Conservation (phyloP, 1,284 basidiomycete genomes). For the Ustilago xerochloae region DNA sequence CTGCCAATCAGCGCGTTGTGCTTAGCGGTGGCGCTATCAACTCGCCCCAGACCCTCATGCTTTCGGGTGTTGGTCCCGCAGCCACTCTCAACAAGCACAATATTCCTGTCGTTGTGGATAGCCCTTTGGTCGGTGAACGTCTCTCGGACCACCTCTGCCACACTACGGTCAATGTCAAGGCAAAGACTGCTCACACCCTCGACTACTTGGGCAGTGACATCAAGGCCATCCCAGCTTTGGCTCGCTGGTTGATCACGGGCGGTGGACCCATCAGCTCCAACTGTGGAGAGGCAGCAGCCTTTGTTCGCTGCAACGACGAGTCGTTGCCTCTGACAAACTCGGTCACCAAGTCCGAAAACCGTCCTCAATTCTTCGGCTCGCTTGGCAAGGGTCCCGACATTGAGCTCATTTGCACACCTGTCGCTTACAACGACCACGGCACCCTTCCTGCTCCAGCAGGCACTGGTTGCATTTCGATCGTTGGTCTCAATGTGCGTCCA, state of each 20-base stretch:
- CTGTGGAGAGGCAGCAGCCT: conserved; percentile 65
- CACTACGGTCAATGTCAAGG: conserved; percentile 23
- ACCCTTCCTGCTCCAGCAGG: conserved; percentile 32
- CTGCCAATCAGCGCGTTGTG: conserved; percentile 71
- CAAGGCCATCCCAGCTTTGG: conserved; percentile 27
- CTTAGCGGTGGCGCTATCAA: conserved; percentile 67
- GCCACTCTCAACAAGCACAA: conserved; percentile 40
- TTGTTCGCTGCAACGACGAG: conserved; percentile 65
- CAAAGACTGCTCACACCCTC: conserved; percentile 41
- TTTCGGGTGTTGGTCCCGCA: conserved; percentile 75
- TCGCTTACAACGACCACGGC: conserved; percentile 49
- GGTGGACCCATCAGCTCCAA: conserved; percentile 47
- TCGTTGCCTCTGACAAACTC: conserved; percentile 53
- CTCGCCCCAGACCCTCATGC: conserved; percentile 75
- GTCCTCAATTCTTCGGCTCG: conserved; percentile 56
- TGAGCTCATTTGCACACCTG: conserved; percentile 57
- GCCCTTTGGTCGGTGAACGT: conserved; percentile 52
- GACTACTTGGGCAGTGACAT: conserved; percentile 44
- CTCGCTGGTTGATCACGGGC: conserved; percentile 50
- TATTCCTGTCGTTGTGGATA: conserved; percentile 46
- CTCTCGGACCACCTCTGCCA: conserved; percentile 61
- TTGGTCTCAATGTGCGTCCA: conserved; percentile 52
- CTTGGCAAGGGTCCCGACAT: conserved; percentile 64
- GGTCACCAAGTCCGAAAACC: conserved; percentile 45
- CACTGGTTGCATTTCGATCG: conserved; percentile 37